Conservation (phyloP, 148 eudicot genomes). For the Euryodendron excelsum region DNA sequence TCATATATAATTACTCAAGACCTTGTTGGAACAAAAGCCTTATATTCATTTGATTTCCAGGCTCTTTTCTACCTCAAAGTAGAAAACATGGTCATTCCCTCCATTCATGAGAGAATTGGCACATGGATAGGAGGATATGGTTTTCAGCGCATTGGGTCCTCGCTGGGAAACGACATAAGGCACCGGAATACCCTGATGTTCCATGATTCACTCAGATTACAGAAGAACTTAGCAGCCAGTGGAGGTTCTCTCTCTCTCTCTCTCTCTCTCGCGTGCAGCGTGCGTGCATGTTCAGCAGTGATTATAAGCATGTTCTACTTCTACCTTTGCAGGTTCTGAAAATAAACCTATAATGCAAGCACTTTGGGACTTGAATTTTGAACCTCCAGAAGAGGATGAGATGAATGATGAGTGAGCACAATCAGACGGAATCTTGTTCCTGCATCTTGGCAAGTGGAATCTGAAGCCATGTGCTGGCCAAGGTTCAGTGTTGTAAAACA, state of each 20-base stretch:
- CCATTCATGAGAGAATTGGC: constrained; percentile 22
- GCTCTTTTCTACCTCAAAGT: constrained; percentile 30
- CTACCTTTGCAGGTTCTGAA: too few relatives aligned
- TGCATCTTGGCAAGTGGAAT: background rate
- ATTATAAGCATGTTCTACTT: too few relatives aligned
- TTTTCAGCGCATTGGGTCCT: constrained; percentile 16
- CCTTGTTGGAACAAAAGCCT: background rate
- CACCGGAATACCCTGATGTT: constrained; percentile 42
- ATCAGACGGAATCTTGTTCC: too few relatives aligned
- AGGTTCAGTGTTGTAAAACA: too few relatives aligned
- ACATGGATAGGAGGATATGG: constrained; percentile 33
- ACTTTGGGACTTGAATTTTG: background rate
- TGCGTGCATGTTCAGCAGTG: too few relatives aligned
- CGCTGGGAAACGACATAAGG: constrained; percentile 16
- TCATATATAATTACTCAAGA: too few relatives aligned
- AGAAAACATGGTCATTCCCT: constrained; percentile 42
- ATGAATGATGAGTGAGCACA: background rate
- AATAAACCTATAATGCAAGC: background rate
- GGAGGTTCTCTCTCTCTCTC: background rate
- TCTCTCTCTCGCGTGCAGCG: background rate
- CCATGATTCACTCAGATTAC: constrained; percentile 42
- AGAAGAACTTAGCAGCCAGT: constrained; percentile 18
- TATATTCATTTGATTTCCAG: constrained; percentile 17
- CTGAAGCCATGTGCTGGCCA: background rate
- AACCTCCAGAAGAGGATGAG: constrained; percentile 1